Base-by-base conservation (phyloP, 306 rosid species). In the Pyrus communis region DNA sequence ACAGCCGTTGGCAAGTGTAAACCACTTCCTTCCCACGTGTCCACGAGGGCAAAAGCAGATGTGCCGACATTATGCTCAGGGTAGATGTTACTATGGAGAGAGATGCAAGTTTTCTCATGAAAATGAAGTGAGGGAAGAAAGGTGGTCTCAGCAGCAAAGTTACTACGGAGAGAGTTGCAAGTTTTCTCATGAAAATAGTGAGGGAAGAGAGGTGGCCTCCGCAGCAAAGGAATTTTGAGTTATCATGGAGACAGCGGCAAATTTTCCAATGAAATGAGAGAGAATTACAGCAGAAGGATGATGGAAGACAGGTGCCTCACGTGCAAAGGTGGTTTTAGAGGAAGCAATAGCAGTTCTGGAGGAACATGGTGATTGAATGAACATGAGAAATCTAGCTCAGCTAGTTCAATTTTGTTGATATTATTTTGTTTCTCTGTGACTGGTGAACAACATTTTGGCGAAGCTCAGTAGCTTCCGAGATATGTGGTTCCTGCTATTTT, bases 51-150 rank as follows among this genome's bases (percentile, higher is more conserved):
- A 61, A 59, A 87, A 75, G 49, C 96, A 86, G 80, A 72, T 65
- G 43, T 92, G 97, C 78, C 81, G 80, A 45, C 62, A 88, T 71
- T 92, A 80, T 78, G 84, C 88, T 9, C 87, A 80, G 80, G 92
- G 97, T 22, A 75, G 88, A 72, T 90, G 98, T 74, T 55, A 75
- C 80, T 90, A 28, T 54, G 96, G 98, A 62, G 91, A 88, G 42
- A 88, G 59, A 23, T 92, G 97, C 86, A 95, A 85, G 71, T 95
- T 83, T 80, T 78, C 77, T 4, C 97, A 95, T 82, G 88, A 74
- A 28, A 80, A 28, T 17, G 75, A 70, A 45, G 62, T 33, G 67
- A 74, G 51, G 73, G 68, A 54, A 72, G 67, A 69, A 19, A 78
- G 64, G 57, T 69, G 38, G 62, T 76, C 77, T 19, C 42, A 40